These are phyloP conservation scores for Hordeum marinum DNA, from an alignment of 176 grass and related monocot species.

Conservation along the genomic window DNA sequence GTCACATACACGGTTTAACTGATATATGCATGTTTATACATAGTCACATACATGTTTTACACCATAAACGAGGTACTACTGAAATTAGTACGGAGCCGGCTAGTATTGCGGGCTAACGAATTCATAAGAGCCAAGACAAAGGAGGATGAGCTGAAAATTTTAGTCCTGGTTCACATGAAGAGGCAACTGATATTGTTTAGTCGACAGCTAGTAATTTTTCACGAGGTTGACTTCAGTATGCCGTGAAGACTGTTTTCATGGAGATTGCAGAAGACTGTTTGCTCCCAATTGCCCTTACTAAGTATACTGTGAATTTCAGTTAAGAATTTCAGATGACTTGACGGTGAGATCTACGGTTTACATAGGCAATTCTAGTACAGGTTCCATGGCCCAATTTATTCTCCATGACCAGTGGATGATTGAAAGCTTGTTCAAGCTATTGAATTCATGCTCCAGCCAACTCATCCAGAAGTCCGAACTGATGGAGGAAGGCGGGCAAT, in stretches of 20 bases:
- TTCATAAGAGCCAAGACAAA: background rate
- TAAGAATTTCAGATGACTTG: background rate
- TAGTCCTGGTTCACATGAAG: background rate
- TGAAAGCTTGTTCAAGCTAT: background rate
- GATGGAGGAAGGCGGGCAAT: too few relatives aligned
- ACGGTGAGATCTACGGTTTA: background rate
- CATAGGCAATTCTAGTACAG: constrained; percentile 5
- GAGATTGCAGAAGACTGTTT: background rate
- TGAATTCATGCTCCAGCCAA: too few relatives aligned
- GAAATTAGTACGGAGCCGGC: background rate
- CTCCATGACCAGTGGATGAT: background rate
- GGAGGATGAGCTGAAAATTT: background rate
- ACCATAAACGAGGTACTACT: background rate
- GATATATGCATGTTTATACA: too few relatives aligned
- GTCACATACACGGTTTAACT: background rate
- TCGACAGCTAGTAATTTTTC: background rate
- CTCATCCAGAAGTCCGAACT: too few relatives aligned
- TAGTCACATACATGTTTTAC: background rate
- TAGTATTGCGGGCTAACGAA: background rate
- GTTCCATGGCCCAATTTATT: background rate
- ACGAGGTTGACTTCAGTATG: background rate
- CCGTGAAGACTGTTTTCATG: background rate
- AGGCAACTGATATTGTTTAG: background rate
- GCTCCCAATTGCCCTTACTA: background rate
- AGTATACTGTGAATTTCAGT: constrained; percentile 2